Evolutionary conservation across 2,329 filamentous ascomycete genomes (phyloP).

Genomic region (Exophiala alcalophila): DNA sequence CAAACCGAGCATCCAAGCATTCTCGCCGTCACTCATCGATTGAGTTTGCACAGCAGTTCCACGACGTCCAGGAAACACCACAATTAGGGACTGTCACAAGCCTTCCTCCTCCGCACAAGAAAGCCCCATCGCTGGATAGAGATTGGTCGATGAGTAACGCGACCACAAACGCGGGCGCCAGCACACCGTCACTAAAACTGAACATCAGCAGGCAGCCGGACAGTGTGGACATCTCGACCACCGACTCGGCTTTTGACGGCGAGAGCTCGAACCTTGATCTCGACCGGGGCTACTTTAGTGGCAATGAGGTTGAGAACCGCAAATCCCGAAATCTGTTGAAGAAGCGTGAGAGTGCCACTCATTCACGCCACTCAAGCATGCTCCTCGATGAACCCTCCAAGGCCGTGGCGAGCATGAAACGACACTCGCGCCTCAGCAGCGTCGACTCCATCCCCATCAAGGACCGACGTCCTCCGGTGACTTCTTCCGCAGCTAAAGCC

Average conservation of each 20-base stretch:
- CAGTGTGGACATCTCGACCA: slow-evolving; percentile 14
- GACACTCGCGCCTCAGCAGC: slow-evolving; percentile 76
- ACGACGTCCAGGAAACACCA: slow-evolving; percentile 28
- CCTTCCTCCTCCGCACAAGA: slow-evolving; percentile 46
- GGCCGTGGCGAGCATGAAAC: slow-evolving; percentile 63
- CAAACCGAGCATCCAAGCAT: slow-evolving; percentile 76
- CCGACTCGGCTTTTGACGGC: slow-evolving; percentile 34
- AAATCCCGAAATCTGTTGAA: slow-evolving; percentile 71
- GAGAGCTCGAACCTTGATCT: slow-evolving; percentile 54
- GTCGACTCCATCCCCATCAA: slow-evolving; percentile 71
- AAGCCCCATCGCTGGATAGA: slow-evolving; percentile 58
- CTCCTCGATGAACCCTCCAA: slow-evolving; percentile 68
- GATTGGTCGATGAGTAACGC: slow-evolving; percentile 54
- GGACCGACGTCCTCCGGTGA: slow-evolving; percentile 51
- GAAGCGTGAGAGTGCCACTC: slow-evolving; percentile 57
- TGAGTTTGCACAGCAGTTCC: slow-evolving; percentile 62
- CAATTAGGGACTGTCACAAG: background rate
- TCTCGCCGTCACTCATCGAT: slow-evolving; percentile 84
- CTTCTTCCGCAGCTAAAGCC: slow-evolving; percentile 63
- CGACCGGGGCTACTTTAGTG: slow-evolving; percentile 91
- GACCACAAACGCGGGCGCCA: slow-evolving; percentile 33
- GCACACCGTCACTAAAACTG: slow-evolving; percentile 22
- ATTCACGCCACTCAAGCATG: slow-evolving; percentile 73
- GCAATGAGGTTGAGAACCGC: slow-evolving; percentile 74
- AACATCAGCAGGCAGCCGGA: slow-evolving; percentile 31